phyloP scores from a whole-genome alignment of 2,329 filamentous ascomycete species.

The Penicillium olsonii region DNA sequence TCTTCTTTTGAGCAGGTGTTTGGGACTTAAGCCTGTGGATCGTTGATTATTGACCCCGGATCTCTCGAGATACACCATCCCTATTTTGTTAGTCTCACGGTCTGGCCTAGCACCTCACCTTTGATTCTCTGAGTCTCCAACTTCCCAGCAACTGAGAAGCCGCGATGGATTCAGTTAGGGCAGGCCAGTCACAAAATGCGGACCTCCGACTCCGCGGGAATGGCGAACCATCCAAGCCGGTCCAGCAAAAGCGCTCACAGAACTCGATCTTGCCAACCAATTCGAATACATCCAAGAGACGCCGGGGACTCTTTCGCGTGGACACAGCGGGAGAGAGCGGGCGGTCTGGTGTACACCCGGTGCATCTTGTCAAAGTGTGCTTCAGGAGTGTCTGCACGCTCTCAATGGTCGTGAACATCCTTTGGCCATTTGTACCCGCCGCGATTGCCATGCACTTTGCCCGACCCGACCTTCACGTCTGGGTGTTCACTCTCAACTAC shows the following conservation, averaged over 20 bases:
- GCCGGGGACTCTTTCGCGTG: constrained; percentile 35
- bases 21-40: not conserved
- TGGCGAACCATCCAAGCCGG: constrained; percentile 4
- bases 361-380: constrained; percentile 64
- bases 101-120: not conserved
- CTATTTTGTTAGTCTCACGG: not conserved
- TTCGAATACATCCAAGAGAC: constrained; percentile 17
- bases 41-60: too few species aligned
- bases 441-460: constrained; percentile 67
- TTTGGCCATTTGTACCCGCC: constrained; percentile 74
- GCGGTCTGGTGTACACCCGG: constrained; percentile 64
- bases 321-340: constrained; percentile 65
- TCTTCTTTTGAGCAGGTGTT: not conserved
- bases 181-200: constrained; percentile 12
- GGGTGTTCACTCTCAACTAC: constrained; percentile 70
- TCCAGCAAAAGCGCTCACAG: constrained; percentile 18
- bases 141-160: not conserved
- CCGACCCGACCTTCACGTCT: constrained; percentile 58
- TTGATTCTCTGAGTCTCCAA: not conserved
- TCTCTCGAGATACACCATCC: not conserved
- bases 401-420: constrained; percentile 66
- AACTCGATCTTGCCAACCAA: constrained; percentile 30
- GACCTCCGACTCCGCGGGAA: constrained; percentile 1
- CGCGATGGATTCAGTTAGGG: constrained; percentile 20
- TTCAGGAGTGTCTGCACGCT: constrained; percentile 64